A percentile compares a stretch with the other conserved stretches of the same genome.
Conservation (phyloP, 106 monocot species). For the Chionographis japonica region DNA sequence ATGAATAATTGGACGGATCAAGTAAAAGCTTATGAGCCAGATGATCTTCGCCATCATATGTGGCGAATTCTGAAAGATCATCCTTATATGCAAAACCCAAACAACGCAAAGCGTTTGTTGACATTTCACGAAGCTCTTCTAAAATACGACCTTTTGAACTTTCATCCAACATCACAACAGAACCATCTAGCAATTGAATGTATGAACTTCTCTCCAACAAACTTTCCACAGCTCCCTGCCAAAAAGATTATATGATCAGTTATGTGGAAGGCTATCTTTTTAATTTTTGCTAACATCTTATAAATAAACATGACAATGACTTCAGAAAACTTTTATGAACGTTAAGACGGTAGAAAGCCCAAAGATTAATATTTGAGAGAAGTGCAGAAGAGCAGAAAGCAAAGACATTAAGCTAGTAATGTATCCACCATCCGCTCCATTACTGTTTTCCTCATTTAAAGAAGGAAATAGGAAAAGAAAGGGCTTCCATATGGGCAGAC, state of each 20-base stretch:
- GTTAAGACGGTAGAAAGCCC: too few species aligned
- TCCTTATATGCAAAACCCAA: constrained; percentile 87
- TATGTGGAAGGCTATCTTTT: background rate
- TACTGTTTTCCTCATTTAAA: too few species aligned
- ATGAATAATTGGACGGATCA: constrained; percentile 69
- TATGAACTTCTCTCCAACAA: constrained; percentile 60
- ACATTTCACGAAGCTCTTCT: constrained; percentile 54
- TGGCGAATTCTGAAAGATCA: constrained; percentile 56
- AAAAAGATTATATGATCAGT: constrained; percentile 2
- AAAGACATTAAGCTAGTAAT: too few species aligned
- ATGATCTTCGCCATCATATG: constrained; percentile 82
- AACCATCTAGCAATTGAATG: constrained; percentile 74
- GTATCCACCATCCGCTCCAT: too few species aligned
- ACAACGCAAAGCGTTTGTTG: constrained; percentile 75
- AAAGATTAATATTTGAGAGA: too few species aligned
- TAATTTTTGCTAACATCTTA: background rate
- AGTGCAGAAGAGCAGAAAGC: too few species aligned
- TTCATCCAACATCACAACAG: constrained; percentile 56
- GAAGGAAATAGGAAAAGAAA: too few species aligned
- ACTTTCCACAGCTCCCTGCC: constrained; percentile 90
- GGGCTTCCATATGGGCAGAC: too few species aligned
- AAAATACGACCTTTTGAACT: constrained; percentile 39
- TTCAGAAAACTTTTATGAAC: too few species aligned
- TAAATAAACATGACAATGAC: too few species aligned
- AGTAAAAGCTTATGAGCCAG: constrained; percentile 75